A percentile compares a stretch with the other conserved stretches of the same genome.
phyloP scores from a whole-genome alignment of 345 rosid species.

The Durio zibethinus region DNA sequence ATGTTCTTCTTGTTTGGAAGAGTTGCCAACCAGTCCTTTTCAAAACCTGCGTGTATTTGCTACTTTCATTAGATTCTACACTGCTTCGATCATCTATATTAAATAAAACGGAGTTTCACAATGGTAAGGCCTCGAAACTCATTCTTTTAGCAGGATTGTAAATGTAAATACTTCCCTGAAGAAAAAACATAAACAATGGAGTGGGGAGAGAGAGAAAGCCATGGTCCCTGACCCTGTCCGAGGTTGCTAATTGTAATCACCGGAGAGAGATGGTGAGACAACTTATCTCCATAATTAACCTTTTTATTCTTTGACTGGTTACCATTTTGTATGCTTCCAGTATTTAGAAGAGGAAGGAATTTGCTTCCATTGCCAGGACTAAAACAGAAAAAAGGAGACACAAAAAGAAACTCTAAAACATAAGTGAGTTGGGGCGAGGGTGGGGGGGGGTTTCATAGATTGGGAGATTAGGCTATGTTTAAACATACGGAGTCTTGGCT shows the following conservation, averaged over 20 bases:
- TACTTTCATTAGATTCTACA: background rate
- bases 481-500: slow-evolving; percentile 34
- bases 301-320: background rate
- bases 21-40: background rate
- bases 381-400: background rate
- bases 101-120: too few species aligned
- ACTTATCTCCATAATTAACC: background rate
- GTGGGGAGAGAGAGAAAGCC: background rate
- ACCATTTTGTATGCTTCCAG: background rate
- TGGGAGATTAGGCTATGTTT: background rate
- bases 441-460: background rate
- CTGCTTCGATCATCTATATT: too few species aligned
- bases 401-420: background rate
- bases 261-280: background rate
- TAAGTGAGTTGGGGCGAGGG: too few species aligned
- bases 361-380: background rate
- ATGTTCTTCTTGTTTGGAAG: background rate
- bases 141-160: background rate
- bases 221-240: background rate
- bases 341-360: background rate
- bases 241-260: too few species aligned
- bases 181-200: background rate
- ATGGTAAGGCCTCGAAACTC: too few species aligned
- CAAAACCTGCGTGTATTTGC: background rate
- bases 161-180: background rate